Evolutionary conservation across 2,329 filamentous ascomycete species (phyloP).

Genomic region (Aspergillus sergii): DNA sequence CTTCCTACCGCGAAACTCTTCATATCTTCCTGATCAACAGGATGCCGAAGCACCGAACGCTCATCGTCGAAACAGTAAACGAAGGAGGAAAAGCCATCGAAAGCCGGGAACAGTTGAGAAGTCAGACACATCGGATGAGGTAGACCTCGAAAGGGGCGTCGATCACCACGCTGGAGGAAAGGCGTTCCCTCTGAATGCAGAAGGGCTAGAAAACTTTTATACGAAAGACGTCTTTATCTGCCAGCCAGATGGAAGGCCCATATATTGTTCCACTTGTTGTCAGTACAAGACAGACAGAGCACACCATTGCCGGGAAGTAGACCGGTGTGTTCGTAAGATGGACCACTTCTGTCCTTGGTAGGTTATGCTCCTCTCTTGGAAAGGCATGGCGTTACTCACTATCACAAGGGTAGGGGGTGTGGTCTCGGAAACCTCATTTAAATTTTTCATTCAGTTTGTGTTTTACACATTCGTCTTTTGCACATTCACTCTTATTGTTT

Average conservation of each 20-base stretch:
- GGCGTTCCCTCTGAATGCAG: constrained; percentile 56
- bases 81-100: constrained; percentile 28
- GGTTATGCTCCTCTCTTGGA: constrained; percentile 3
- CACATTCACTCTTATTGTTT: constrained; percentile 62
- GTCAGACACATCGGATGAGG: constrained; percentile 15
- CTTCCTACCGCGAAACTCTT: constrained; percentile 66
- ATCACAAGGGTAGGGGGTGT: constrained; percentile 81
- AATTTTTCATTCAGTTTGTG: constrained; percentile 89
- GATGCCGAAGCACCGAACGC: constrained; percentile 21
- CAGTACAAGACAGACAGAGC: constrained; percentile 87
- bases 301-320: constrained; percentile 82
- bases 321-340: constrained; percentile 83
- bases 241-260: constrained; percentile 78
- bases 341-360: constrained; percentile 92
- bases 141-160: constrained; percentile 33
- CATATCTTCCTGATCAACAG: constrained; percentile 34
- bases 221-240: constrained; percentile 82
- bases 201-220: constrained; percentile 75
- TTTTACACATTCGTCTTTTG: constrained; percentile 73
- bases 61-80: constrained; percentile 21
- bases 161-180: constrained; percentile 26
- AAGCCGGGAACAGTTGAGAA: constrained; percentile 28
- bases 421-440: constrained; percentile 81
- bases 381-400: constrained; percentile 13
- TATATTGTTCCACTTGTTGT: constrained; percentile 81